A percentile compares a stretch with the other conserved stretches of the same genome.
Evolutionary conservation across 2,329 filamentous ascomycete genomes (phyloP).

Genomic region (Elsinoe ampelina): DNA sequence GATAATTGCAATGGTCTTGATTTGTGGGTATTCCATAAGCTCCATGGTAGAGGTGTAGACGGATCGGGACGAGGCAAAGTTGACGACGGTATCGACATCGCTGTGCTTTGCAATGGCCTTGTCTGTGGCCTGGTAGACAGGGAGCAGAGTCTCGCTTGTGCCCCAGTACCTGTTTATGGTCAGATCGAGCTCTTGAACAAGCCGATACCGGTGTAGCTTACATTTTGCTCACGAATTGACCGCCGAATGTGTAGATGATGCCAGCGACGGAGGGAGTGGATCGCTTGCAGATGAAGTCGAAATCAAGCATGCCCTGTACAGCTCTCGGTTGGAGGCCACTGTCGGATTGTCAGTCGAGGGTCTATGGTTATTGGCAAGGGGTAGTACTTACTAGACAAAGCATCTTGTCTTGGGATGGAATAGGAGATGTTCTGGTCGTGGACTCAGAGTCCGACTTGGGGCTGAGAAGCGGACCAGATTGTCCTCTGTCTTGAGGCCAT

Average conservation of each 20-base stretch:
- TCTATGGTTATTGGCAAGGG: neutral
- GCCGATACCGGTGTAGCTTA: constrained; percentile 24
- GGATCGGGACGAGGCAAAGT: constrained; percentile 97
- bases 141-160: constrained; percentile 95
- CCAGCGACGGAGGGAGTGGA: constrained; percentile 90
- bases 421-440: constrained; percentile 76
- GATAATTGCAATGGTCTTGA: constrained; percentile 98
- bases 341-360: constrained; percentile 24
- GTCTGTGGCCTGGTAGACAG: constrained; percentile 88
- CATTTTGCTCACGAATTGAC: constrained; percentile 99
- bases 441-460: constrained; percentile 85
- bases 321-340: constrained; percentile 85
- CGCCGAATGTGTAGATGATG: constrained; percentile 99
- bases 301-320: constrained; percentile 67
- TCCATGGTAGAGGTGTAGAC: constrained; percentile 99
- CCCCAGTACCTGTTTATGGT: constrained; percentile 70
- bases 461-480: constrained; percentile 96
- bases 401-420: constrained; percentile 99
- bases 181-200: neutral
- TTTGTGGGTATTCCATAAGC: constrained; percentile 92
- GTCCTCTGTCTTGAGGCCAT: constrained; percentile 49
- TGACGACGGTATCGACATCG: constrained; percentile 96
- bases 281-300: constrained; percentile 99
- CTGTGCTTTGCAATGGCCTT: constrained; percentile 95
- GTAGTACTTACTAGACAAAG: constrained; percentile 73